Conservation (phyloP, 2,329 filamentous ascomycete genomes). For the Colletotrichum endophyticum region DNA sequence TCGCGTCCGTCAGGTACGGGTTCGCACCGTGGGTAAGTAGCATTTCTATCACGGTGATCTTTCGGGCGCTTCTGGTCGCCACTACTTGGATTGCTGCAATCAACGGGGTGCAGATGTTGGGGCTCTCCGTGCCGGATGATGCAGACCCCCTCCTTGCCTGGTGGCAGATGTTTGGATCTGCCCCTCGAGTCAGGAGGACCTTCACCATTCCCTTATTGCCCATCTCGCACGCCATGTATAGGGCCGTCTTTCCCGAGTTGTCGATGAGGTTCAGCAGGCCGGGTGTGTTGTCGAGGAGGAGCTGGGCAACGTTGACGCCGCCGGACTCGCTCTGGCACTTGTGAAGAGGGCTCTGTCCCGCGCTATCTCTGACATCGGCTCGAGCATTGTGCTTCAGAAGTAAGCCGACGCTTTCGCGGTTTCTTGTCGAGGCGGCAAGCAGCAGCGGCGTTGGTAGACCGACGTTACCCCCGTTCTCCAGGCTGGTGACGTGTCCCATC, state of each 20-base stretch:
- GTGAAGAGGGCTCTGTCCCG: constrained; percentile 28
- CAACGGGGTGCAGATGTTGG: constrained; percentile 26
- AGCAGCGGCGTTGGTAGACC: constrained; percentile 30
- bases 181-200: constrained; percentile 24
- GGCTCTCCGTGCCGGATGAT: not conserved
- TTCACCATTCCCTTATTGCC: constrained; percentile 31
- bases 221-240: constrained; percentile 32
- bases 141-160: not conserved
- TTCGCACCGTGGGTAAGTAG: constrained; percentile 26
- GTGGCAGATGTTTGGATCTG: constrained; percentile 27
- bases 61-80: constrained; percentile 22
- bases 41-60: constrained; percentile 26
- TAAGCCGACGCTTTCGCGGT: constrained; percentile 28
- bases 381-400: constrained; percentile 28
- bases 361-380: constrained; percentile 28
- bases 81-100: constrained; percentile 29
- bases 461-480: constrained; percentile 25
- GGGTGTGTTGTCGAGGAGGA: constrained; percentile 25
- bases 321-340: constrained; percentile 27
- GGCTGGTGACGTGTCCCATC: constrained; percentile 23
- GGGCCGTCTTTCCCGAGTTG: constrained; percentile 29
- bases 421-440: constrained; percentile 32
- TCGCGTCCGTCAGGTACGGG: constrained; percentile 20
- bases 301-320: constrained; percentile 27
- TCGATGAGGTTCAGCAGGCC: constrained; percentile 25